Evolutionary conservation across 2,329 filamentous ascomycete genomes (phyloP).

Genomic region (Mycocentrospora acerina): DNA sequence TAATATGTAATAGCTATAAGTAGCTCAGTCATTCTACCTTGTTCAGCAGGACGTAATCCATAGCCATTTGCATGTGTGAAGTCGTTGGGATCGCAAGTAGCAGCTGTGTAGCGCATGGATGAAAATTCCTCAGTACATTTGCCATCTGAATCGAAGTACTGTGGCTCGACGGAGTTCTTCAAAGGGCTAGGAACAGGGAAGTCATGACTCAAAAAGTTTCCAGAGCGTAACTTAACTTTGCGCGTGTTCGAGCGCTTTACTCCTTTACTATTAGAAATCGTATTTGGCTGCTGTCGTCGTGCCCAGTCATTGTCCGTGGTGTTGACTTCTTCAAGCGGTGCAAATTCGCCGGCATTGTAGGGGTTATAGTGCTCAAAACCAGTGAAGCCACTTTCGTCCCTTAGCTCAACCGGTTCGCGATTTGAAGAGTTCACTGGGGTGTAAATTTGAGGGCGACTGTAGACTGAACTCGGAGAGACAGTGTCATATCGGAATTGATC

Average conservation of each 20-base stretch:
- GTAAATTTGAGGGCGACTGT: too few relatives aligned
- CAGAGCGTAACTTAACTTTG: constrained; percentile 96
- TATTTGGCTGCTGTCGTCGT: constrained; percentile 52
- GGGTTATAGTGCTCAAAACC: too few relatives aligned
- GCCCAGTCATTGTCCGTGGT: constrained; percentile 67
- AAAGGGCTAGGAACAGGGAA: constrained; percentile 95
- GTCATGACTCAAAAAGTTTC: constrained; percentile 88
- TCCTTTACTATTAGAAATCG: constrained; percentile 53
- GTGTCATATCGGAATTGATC: too few relatives aligned
- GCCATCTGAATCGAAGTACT: constrained; percentile 80
- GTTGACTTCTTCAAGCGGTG: too few relatives aligned
- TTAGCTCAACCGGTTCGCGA: too few relatives aligned
- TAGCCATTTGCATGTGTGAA: constrained; percentile 98
- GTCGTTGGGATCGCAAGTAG: constrained; percentile 93
- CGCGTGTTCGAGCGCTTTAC: constrained; percentile 87
- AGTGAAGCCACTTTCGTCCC: too few relatives aligned
- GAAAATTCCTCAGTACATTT: constrained; percentile 89
- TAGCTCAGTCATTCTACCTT: constrained; percentile 93
- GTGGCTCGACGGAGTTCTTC: constrained; percentile 86
- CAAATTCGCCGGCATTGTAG: too few relatives aligned
- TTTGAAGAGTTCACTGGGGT: too few relatives aligned
- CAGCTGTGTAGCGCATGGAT: constrained; percentile 96
- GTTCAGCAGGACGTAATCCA: constrained; percentile 93
- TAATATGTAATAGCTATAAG: constrained; percentile 97
- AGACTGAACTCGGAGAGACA: too few relatives aligned